Conservation (phyloP, 805 yeast species). For the Ogataea populi-albae region DNA sequence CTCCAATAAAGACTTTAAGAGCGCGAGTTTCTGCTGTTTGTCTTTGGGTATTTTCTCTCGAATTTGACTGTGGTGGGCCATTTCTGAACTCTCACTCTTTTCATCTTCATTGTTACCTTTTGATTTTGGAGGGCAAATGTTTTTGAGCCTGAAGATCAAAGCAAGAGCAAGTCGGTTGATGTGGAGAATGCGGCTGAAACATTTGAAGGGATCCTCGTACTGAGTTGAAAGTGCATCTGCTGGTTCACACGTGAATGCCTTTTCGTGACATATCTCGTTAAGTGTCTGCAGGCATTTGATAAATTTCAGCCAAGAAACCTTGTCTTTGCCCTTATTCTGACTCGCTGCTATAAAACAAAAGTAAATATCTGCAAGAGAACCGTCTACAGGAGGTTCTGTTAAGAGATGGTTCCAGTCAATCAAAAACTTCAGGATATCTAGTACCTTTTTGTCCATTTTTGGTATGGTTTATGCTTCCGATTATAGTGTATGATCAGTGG, state of each 20-base stretch:
- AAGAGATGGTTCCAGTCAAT: slow-evolving; percentile 31
- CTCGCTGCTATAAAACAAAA: slow-evolving; percentile 31
- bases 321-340: slow-evolving; percentile 32
- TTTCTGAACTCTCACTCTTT: background rate
- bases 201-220: slow-evolving; percentile 30
- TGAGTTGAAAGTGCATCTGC: slow-evolving; percentile 18
- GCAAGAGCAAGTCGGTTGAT: slow-evolving; percentile 29
- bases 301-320: slow-evolving; percentile 35
- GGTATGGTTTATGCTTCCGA: too few species aligned
- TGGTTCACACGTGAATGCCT: slow-evolving; percentile 27
- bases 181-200: slow-evolving; percentile 22
- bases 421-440: slow-evolving; percentile 29
- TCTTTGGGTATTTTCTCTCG: slow-evolving; percentile 17
- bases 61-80: slow-evolving; percentile 3
- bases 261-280: slow-evolving; percentile 20
- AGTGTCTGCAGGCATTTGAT: slow-evolving; percentile 25
- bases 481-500: too few species aligned
- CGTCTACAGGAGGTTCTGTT: slow-evolving; percentile 30
- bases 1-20: slow-evolving; percentile 23
- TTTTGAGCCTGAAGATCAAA: slow-evolving; percentile 20
- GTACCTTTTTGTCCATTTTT: slow-evolving; percentile 29
- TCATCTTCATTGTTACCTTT: background rate
- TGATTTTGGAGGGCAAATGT: slow-evolving; percentile 1
- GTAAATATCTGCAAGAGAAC: slow-evolving; percentile 30
- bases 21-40: slow-evolving; percentile 16